Evolutionary conservation across 106 monocot species (phyloP), one percentile per base, ranked within the genome.

Genomic region (Dendrobium officinale): DNA sequence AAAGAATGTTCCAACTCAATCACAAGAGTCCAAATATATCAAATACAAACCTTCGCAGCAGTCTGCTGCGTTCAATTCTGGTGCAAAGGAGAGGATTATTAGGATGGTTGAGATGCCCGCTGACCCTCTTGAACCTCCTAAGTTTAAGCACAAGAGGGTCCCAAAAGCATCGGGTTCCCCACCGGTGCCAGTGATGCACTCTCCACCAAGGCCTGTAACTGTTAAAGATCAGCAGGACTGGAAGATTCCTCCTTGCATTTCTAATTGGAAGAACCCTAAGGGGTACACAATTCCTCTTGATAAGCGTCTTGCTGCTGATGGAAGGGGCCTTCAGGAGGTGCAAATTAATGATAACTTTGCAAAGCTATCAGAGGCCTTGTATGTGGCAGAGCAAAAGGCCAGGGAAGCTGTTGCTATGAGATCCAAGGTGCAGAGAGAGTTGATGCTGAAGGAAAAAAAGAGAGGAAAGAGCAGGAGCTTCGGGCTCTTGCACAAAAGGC

Each of bases 161-260:
- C 99, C 99, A 0, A 89, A 85, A 27, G 91, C 99, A 42, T 91
- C 91, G 11, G 99, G 95, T 4, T 99, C 99, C 2, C 95, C 99
- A 2, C 99, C 99, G 0, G 93, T 99, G 27, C 95, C 99, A 0
- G 86, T 99, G 9, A 95, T 95, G 93, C 99, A 99, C 85, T 99
- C 99, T 17, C 99, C 99, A 13, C 99, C 99, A 19, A 83, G 99
- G 29, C 99, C 93, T 5, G 95, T 99, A 37, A 95, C 93, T 0
- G 99, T 99, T 26, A 95, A 95, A 80, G 99, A 99, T 68, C 95
- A 95, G 73, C 95, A 95, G 58, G 94, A 98, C 55, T 95, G 98
- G 98, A 98, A 98, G 87, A 98, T 98, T 51, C 94, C 98, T n/a
- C 98, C 94, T 67, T 98, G 94, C 81, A 94, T 92, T n/a, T 98